Conservation (phyloP, 2,329 filamentous ascomycete genomes). For the Dendryphion nanum region DNA sequence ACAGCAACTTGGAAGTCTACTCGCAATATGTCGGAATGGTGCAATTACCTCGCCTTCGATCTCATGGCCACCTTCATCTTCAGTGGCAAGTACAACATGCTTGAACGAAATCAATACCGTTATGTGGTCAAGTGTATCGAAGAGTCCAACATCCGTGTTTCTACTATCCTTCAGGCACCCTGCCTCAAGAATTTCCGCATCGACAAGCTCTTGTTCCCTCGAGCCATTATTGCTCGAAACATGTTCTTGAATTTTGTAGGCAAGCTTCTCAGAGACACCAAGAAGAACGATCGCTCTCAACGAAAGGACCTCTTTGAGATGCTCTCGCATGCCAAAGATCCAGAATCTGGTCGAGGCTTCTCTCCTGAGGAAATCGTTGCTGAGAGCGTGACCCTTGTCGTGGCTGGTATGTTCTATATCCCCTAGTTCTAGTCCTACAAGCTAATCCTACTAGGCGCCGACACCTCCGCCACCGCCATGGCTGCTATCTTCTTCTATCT, state of each 20-base stretch:
- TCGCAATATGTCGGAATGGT: slow-evolving; percentile 41
- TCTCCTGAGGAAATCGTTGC: slow-evolving; percentile 29
- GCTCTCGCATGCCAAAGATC: slow-evolving; percentile 41
- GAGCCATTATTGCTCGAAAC: slow-evolving; percentile 20
- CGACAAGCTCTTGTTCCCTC: slow-evolving; percentile 34
- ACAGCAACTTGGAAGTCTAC: slow-evolving; percentile 6
- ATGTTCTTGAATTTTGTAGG: slow-evolving; percentile 15
- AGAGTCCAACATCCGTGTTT: slow-evolving; percentile 35
- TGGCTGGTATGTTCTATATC: slow-evolving; percentile 27
- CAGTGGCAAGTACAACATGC: slow-evolving; percentile 35
- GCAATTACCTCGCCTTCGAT: slow-evolving; percentile 43
- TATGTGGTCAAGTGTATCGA: slow-evolving; percentile 34
- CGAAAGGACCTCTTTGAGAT: slow-evolving; percentile 41
- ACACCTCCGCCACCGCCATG: slow-evolving; percentile 9
- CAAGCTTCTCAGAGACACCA: slow-evolving; percentile 11
- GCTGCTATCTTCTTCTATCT: slow-evolving; percentile 13
- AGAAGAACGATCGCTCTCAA: slow-evolving; percentile 7
- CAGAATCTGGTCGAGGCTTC: slow-evolving; percentile 37
- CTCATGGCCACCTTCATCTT: slow-evolving; percentile 44
- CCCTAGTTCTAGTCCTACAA: slow-evolving; percentile 3
- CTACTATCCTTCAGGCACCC: slow-evolving; percentile 25
- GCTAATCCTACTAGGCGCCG: slow-evolving; percentile 11
- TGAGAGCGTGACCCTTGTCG: slow-evolving; percentile 44
- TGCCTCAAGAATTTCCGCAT: slow-evolving; percentile 20
- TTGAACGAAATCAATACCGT: slow-evolving; percentile 30